phyloP scores from a whole-genome alignment of 371 early-diverging fungal genomes.

The Apophysomyces elegans region DNA sequence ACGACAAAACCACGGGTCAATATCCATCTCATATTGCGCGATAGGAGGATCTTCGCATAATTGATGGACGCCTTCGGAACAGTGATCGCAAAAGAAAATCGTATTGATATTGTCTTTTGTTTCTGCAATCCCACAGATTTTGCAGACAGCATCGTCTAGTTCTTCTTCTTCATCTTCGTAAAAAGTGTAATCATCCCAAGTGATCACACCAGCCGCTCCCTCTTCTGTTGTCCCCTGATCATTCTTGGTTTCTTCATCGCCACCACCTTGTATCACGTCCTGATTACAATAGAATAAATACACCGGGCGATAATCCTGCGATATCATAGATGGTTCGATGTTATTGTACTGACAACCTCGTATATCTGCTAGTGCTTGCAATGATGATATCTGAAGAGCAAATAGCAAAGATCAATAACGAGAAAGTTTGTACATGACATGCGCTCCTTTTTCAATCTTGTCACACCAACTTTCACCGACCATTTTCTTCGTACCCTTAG shows the following conservation, averaged over 20 bases:
- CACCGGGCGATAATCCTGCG: slow-evolving; percentile 38
- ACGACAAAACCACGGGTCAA: slow-evolving; percentile 57
- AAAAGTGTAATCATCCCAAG: slow-evolving; percentile 41
- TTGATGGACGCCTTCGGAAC: slow-evolving; percentile 49
- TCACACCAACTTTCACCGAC: too few relatives aligned
- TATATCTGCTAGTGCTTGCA: slow-evolving; percentile 28
- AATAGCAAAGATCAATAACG: neutral
- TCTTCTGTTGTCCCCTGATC: neutral
- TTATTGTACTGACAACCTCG: slow-evolving; percentile 9
- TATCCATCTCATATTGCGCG: slow-evolving; percentile 33
- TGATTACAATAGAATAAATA: slow-evolving; percentile 47
- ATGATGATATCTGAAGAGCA: slow-evolving; percentile 14
- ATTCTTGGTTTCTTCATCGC: neutral
- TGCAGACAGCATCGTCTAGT: slow-evolving; percentile 35
- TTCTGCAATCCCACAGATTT: slow-evolving; percentile 42
- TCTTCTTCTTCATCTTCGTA: slow-evolving; percentile 31
- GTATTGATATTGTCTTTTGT: slow-evolving; percentile 40
- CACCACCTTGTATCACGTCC: slow-evolving; percentile 15
- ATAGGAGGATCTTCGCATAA: slow-evolving; percentile 50
- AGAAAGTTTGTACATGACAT: too few relatives aligned
- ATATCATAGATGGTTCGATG: slow-evolving; percentile 10
- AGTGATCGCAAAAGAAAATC: slow-evolving; percentile 51
- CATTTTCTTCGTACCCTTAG: slow-evolving; percentile 17
- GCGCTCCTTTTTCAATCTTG: too few relatives aligned
- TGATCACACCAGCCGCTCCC: slow-evolving; percentile 22